Evolutionary conservation across 441 rosid species (phyloP), one percentile per base, ranked within the genome.

Genomic region (Erodium trifolium): DNA sequence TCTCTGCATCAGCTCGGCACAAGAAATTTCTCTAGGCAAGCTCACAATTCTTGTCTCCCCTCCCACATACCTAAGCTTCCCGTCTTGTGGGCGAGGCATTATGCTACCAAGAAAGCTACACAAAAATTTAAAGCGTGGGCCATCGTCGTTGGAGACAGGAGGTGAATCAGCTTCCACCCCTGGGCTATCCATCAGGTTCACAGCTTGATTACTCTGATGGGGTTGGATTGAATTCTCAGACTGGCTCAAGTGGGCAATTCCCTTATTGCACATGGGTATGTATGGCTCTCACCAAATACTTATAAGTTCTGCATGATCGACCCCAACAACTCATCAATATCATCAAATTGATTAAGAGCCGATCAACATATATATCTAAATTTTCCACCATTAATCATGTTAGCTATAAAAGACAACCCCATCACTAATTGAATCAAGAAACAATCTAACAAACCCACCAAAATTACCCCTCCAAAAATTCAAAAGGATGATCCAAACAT

Each of bases 1-100:
- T 78, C 82, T 88, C 69, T 63, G 80, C 96, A 91, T 87, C 81
- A 91, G 75, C 79, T 91, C 99, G 65, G 89, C 92, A 68, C 78
- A 91, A 65, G 76, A 69, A 62, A 93, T 84, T 70, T 88, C 90
- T 70, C 92, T 80, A 0, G 83, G 78, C 76, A 93, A 75, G 67
- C 88, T 85, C 71, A 91, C 84, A 77, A 93, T 94, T 45, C 96
- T 78, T 0, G 99, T 94, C 81, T 94, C 99, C 35, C 99, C 99
- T 23, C 99, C 97, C 6, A 91, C 97, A 71, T 91, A 90, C 13
- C 97, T 82, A 79, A 94, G 67, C 35, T 90, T 91, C 73, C 92
- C 96, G 65, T 94, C 99, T 66, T 89, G 96, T 9, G 97, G 97
- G 43, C 99, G 88, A 51, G 99, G 96, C 84, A 94, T 79, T 75